Evolutionary conservation across 495 filamentous ascomycete genomes (phyloP), one percentile per base, ranked within the genome.

Genomic region (Peziza echinospora): DNA sequence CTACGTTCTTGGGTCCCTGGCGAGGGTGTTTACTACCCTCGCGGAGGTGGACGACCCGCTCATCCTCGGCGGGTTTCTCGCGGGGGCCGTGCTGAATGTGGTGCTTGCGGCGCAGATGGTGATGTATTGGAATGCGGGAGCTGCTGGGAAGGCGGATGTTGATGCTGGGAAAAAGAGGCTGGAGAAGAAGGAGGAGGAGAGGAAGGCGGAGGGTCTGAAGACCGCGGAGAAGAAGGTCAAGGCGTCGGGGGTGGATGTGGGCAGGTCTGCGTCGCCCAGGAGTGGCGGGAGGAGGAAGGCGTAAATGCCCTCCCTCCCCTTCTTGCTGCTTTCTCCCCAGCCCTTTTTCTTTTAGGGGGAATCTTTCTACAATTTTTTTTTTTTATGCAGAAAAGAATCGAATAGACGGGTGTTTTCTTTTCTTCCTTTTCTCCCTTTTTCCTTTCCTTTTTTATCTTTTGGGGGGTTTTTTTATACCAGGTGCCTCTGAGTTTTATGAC

Each of bases 41-140:
- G 83, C 93, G 56, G 89, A 97, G 67, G 85, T 94, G 50, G 78
- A 89, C 53, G 89, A 97, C 63, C 81, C 82, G 61, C 68, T 96
- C 47, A 94, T 97, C 53, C 72, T 97, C 13, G 93, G 87, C 60
- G 80, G 84, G 21, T 94, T 89, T 69, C 62, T 94, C 41, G 83
- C 82, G 2, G 91, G 81, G 21, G 93, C 92, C 60, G 64, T 69
- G 24, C 73, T 97, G 53, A 97, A 97, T 64, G 64, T 77, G 50
- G 71, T 97, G 47, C 66, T 96, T 47, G 89, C 84, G 3, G 64
- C 66, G 41, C 89, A 97, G 68, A 93, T 96, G 84, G 61, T 87
- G 8, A 93, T 84, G 64, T 96, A 94, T 67, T 97, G 89, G 89
- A 93, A 93, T 55, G 70, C 68, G 49, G 70, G 75, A 19, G 69